Conservation (phyloP, 306 rosid genomes). For the Rosa multiflora region DNA sequence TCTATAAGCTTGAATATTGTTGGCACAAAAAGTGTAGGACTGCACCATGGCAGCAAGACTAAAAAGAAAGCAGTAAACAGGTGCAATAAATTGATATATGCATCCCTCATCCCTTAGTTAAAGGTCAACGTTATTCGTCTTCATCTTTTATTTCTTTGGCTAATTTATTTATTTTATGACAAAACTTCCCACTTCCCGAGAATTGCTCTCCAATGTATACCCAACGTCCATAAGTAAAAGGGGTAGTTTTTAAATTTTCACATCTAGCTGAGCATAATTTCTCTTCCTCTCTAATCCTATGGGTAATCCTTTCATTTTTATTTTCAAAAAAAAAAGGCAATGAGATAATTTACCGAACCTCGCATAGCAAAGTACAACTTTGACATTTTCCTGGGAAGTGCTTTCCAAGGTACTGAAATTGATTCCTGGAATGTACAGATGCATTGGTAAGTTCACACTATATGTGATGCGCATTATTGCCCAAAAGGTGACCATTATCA, state of each 20-base stretch:
- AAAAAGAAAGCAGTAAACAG: neutral
- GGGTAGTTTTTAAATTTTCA: neutral
- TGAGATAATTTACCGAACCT: constrained; percentile 49
- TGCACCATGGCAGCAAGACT: neutral
- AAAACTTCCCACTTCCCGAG: constrained; percentile 48
- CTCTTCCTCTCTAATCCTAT: neutral
- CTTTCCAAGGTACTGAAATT: constrained; percentile 74
- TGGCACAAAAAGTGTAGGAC: neutral
- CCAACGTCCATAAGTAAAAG: neutral
- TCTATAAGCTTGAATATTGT: neutral
- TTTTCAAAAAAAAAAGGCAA: neutral
- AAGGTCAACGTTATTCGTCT: neutral
- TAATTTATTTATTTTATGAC: neutral
- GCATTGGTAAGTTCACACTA: constrained; percentile 3
- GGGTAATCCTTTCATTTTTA: neutral
- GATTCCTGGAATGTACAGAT: constrained; percentile 58
- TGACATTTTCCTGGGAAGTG: constrained; percentile 60
- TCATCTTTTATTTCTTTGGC: neutral
- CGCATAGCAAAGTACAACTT: constrained; percentile 84
- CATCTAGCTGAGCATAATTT: neutral
- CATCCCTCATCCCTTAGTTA: neutral
- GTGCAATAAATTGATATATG: neutral
- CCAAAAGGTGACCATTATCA: neutral
- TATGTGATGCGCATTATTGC: neutral
- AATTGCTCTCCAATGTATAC: constrained; percentile 50